Evolutionary conservation across 176 grass and related monocot species (phyloP).

Genomic region (Zoysia pacifica): DNA sequence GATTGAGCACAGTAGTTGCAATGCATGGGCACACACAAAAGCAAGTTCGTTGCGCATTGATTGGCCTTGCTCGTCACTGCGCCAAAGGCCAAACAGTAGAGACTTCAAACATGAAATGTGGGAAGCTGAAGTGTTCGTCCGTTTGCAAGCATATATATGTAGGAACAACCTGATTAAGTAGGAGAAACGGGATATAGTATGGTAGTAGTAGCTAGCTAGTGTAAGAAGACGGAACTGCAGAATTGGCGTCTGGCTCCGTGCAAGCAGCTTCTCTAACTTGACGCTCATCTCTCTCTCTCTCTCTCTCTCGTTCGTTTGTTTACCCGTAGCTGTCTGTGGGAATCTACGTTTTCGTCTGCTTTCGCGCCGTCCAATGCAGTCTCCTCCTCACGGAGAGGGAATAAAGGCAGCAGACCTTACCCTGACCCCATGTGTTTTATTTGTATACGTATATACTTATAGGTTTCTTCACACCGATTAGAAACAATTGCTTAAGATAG

Average conservation of each 20-base stretch:
- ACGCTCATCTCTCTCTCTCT: neutral
- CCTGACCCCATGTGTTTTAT: constrained; percentile 46
- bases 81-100: too few species aligned
- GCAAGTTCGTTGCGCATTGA: too few species aligned
- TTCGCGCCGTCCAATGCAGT: constrained; percentile 65
- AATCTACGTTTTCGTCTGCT: constrained; percentile 89
- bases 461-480: constrained; percentile 17
- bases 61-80: too few species aligned
- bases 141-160: too few species aligned
- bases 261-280: neutral
- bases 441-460: neutral
- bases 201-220: too few species aligned
- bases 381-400: constrained; percentile 52
- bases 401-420: constrained; percentile 58
- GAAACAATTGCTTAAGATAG: neutral
- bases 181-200: too few species aligned
- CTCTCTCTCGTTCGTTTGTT: constrained; percentile 29
- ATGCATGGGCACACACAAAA: too few species aligned
- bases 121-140: too few species aligned
- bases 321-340: constrained; percentile 62
- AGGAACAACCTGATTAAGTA: too few species aligned
- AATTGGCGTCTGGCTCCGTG: neutral
- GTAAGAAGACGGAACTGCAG: too few species aligned
- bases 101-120: too few species aligned
- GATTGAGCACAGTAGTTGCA: too few species aligned